Base-by-base conservation (phyloP, 73 alveolate species). In the Symbiodinium natans region DNA sequence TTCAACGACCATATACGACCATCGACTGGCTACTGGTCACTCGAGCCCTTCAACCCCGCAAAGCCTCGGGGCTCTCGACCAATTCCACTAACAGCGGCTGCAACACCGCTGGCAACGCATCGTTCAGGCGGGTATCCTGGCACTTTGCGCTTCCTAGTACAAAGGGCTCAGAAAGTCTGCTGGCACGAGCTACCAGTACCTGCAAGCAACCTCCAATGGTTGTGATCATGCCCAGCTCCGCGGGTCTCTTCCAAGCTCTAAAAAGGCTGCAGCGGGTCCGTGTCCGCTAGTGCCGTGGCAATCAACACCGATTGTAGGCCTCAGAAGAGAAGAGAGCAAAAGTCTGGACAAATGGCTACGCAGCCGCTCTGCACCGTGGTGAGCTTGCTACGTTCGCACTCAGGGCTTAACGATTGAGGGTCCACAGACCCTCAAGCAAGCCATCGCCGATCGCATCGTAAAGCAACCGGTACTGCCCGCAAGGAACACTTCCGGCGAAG, bases 251-350 rank as follows among this genome's bases (percentile, higher is more conserved):
- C n/a, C n/a, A n/a, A n/a, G n/a, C n/a, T n/a, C n/a, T n/a, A n/a
- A n/a, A n/a, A n/a, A n/a, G n/a, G n/a, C n/a, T n/a, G n/a, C n/a
- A n/a, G n/a, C n/a, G 75, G 23, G 87, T 59, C 95, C 97, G 97
- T 90, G n/a, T 90, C 97, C 25, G 88, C 97, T 75, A 90, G 88
- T 3, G 97, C 97, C 41, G 97, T 90, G 87, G 87, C 83, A 42
- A 90, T 42, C 88, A 90, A 59, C 56, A 85, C 87, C 27, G 97
- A 84, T 25, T 71, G 77, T 74, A 90, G 77, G 33, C 75, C 97
- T 90, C 71, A 63, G 48, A n/a, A 33, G 80, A 27, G 23, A 83
- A 59, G 39, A 10, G 31, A 42, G 31, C 2, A 4, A 11, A 11
- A 73, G n/a, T n/a, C 10, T 73, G 84, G 84, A 27, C 43, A 29